phyloP scores from a whole-genome alignment of 2,329 filamentous ascomycete genomes.

The Truncatella angustata region DNA sequence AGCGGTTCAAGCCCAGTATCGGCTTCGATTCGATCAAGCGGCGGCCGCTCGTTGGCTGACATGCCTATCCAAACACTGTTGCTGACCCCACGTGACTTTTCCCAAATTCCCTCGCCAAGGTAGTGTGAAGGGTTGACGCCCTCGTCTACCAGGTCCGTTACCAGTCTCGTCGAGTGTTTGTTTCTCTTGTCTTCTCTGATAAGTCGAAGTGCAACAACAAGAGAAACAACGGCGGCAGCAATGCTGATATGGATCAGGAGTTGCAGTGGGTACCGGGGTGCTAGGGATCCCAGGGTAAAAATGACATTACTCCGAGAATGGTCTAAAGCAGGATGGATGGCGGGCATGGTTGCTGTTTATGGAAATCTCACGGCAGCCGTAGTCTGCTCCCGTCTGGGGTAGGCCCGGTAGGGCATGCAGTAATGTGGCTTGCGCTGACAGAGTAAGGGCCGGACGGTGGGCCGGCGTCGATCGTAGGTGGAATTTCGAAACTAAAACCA shows the following conservation, averaged over 20 bases:
- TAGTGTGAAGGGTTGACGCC: constrained; percentile 14
- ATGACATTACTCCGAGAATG: constrained; percentile 27
- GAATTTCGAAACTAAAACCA: constrained; percentile 17
- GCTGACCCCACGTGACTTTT: constrained; percentile 31
- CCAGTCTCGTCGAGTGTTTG: constrained; percentile 15
- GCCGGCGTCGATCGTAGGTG: constrained; percentile 23
- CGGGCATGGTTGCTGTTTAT: constrained; percentile 38
- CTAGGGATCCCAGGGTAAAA: constrained; percentile 24
- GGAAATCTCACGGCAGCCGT: not conserved
- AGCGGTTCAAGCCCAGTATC: constrained; percentile 11
- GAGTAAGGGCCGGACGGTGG: constrained; percentile 16
- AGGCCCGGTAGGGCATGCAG: constrained; percentile 13
- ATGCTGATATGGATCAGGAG: constrained; percentile 20
- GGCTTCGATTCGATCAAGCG: constrained; percentile 12
- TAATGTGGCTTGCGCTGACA: constrained; percentile 20
- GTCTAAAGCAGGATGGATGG: constrained; percentile 30
- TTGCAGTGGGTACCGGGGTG: constrained; percentile 24
- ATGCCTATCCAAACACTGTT: constrained; percentile 21
- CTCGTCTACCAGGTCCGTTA: constrained; percentile 11
- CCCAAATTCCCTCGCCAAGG: constrained; percentile 14
- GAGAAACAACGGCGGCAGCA: constrained; percentile 18
- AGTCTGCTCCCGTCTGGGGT: constrained; percentile 16
- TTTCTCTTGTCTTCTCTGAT: constrained; percentile 17
- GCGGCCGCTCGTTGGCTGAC: constrained; percentile 22
- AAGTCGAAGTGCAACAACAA: constrained; percentile 19